These are phyloP conservation scores for Begonia fuchsioides DNA, from an alignment of 306 rosid genomes.

Conservation along the genomic window DNA sequence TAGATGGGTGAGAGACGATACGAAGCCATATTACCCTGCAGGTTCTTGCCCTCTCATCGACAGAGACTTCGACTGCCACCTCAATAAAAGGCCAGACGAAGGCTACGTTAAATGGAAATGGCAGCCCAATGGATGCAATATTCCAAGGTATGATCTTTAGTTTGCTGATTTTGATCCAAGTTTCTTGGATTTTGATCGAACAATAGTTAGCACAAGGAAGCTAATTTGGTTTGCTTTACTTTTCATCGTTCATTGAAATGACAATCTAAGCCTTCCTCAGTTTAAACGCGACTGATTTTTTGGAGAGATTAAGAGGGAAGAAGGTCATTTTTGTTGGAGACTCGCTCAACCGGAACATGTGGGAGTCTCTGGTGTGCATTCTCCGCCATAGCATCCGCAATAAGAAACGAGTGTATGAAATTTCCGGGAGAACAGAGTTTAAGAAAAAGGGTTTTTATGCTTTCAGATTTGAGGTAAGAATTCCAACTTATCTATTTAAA, in stretches of 20 bases:
- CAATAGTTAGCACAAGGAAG: too few relatives aligned
- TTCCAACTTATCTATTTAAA: not conserved
- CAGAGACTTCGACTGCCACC: constrained; percentile 63
- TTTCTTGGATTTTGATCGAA: too few relatives aligned
- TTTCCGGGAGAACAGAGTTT: constrained; percentile 65
- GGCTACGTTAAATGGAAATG: constrained; percentile 78
- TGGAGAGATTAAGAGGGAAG: constrained; percentile 66
- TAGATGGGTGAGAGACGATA: constrained; percentile 67
- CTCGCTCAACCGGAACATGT: constrained; percentile 90
- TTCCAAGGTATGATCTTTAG: constrained; percentile 45
- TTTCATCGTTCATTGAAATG: not conserved
- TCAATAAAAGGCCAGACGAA: constrained; percentile 65
- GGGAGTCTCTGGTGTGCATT: constrained; percentile 86
- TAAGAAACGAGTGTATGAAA: constrained; percentile 60
- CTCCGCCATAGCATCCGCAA: constrained; percentile 45
- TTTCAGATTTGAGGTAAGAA: constrained; percentile 83
- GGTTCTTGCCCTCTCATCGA: constrained; percentile 83
- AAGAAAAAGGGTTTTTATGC: constrained; percentile 77
- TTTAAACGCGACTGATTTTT: constrained; percentile 79
- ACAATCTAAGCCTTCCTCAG: constrained; percentile 22
- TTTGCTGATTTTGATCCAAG: too few relatives aligned
- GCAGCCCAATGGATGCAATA: constrained; percentile 73
- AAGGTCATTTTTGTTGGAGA: constrained; percentile 83
- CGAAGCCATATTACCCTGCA: constrained; percentile 67
- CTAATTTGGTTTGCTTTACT: not conserved